A percentile compares a stretch with the other conserved stretches of the same genome.
Conservation (phyloP, 805 yeast species). For the Hanseniaspora taiwanica region DNA sequence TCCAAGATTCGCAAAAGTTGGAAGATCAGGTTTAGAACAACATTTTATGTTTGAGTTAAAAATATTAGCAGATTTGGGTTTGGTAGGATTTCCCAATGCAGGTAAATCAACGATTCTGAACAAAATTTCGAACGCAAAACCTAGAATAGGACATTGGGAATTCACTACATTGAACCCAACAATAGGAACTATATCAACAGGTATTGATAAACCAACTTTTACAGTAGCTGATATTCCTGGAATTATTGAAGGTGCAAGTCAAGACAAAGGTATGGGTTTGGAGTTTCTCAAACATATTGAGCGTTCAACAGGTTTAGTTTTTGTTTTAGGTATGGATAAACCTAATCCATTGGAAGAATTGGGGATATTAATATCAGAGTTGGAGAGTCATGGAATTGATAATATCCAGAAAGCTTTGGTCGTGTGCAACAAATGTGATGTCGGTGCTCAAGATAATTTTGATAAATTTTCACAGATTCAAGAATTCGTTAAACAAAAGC, state of each 20-base stretch:
- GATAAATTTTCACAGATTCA: slow-evolving; percentile 35
- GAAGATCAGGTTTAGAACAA: slow-evolving; percentile 55
- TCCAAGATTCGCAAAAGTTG: slow-evolving; percentile 77
- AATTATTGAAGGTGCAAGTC: slow-evolving; percentile 74
- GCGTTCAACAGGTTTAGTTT: slow-evolving; percentile 78
- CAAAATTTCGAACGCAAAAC: slow-evolving; percentile 79
- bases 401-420: slow-evolving; percentile 51
- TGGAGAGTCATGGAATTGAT: slow-evolving; percentile 49
- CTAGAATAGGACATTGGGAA: slow-evolving; percentile 92
- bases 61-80: slow-evolving; percentile 81
- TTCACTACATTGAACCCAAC: slow-evolving; percentile 90
- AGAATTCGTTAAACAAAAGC: slow-evolving; percentile 27
- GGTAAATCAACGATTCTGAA: slow-evolving; percentile 85
- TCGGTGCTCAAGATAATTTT: slow-evolving; percentile 21
- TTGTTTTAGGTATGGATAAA: slow-evolving; percentile 68
- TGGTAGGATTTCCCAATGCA: slow-evolving; percentile 93
- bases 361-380: slow-evolving; percentile 47
- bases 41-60: slow-evolving; percentile 72
- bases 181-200: slow-evolving; percentile 69
- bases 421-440: slow-evolving; percentile 91
- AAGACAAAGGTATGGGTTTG: slow-evolving; percentile 83
- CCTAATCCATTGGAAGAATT: slow-evolving; percentile 56
- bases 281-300: slow-evolving; percentile 89
- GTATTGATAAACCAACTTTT: slow-evolving; percentile 50
- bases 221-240: slow-evolving; percentile 98